A percentile compares a stretch with the other conserved stretches of the same genome.
These are phyloP conservation scores for Talaromyces sp. DNA, from an alignment of 2,329 filamentous ascomycete species.

Conservation along the genomic window DNA sequence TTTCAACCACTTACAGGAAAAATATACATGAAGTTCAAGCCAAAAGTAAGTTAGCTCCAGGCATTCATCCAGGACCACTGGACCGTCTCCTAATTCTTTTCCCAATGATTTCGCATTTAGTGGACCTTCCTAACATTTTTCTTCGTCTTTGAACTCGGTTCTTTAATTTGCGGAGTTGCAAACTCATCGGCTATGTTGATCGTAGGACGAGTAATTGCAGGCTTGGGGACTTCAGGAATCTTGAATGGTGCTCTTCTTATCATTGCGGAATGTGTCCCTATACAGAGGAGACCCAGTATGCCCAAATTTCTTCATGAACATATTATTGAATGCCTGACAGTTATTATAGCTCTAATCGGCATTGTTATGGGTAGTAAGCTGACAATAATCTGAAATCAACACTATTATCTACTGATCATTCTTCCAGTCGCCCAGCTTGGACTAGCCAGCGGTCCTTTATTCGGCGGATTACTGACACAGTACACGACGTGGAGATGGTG, in stretches of 20 bases:
- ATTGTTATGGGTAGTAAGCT: neutral
- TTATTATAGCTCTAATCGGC: conserved; percentile 8
- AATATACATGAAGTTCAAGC: too few relatives aligned
- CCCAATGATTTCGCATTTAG: neutral
- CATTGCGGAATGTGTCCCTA: conserved; percentile 20
- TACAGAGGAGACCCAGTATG: conserved; percentile 21
- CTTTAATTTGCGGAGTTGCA: conserved; percentile 31
- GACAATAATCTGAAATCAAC: neutral
- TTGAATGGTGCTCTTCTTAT: conserved; percentile 21
- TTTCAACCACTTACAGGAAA: too few relatives aligned
- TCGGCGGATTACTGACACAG: conserved; percentile 1
- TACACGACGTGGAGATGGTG: conserved; percentile 4
- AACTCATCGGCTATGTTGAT: conserved; percentile 28
- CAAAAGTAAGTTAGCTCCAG: too few relatives aligned
- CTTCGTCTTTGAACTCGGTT: conserved; percentile 31
- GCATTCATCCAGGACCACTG: too few relatives aligned
- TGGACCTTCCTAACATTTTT: conserved; percentile 14
- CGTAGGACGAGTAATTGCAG: conserved; percentile 31
- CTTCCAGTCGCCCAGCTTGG: conserved; percentile 18
- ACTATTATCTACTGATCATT: neutral
- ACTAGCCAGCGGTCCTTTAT: conserved; percentile 13
- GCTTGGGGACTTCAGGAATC: conserved; percentile 30
- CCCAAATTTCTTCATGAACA: neutral
- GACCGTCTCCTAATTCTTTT: too few relatives aligned
- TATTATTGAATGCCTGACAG: neutral